Percentiles rank a stretch among this genome's conserved stretches.
phyloP scores from a whole-genome alignment of 208 protist genomes.

The Vickermania ingenoplastis region DNA sequence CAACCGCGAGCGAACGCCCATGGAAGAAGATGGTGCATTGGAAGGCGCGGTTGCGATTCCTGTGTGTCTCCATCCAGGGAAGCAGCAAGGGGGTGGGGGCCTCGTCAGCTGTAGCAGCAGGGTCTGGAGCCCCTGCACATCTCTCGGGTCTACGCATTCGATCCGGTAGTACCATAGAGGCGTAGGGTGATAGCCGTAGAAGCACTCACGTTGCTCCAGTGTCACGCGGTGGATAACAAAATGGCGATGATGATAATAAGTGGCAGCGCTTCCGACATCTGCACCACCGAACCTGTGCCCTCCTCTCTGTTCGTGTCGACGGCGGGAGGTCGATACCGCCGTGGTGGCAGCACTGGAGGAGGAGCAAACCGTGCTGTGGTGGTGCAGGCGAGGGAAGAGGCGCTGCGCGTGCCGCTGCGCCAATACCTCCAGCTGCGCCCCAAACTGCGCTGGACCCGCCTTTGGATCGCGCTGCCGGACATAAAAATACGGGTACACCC shows the following conservation, averaged over 20 bases:
- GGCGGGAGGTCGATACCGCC: neutral
- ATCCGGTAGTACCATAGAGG: conserved; percentile 48
- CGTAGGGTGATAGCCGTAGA: conserved; percentile 64
- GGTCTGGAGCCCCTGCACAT: conserved; percentile 19
- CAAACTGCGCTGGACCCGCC: conserved; percentile 59
- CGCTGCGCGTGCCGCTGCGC: conserved; percentile 13
- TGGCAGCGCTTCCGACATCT: neutral
- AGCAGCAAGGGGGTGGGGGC: neutral
- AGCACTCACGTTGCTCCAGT: conserved; percentile 38
- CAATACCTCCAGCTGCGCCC: conserved; percentile 60
- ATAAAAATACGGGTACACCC: conserved; percentile 69
- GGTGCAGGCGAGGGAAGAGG: neutral
- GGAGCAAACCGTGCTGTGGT: neutral
- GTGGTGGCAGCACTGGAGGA: neutral
- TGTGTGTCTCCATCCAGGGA: too few species aligned
- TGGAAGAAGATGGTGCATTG: too few species aligned
- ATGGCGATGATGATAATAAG: neutral
- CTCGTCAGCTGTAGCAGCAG: conserved; percentile 38
- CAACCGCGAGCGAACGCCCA: too few species aligned
- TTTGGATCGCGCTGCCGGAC: conserved; percentile 37
- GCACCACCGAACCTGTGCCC: too few species aligned
- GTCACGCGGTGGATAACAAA: conserved; percentile 56
- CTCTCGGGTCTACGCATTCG: conserved; percentile 39
- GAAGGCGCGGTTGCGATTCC: too few species aligned
- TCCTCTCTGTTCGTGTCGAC: too few species aligned